Base-by-base conservation (phyloP, 2,329 filamentous ascomycete species). In the Pyrenochaeta sp. region DNA sequence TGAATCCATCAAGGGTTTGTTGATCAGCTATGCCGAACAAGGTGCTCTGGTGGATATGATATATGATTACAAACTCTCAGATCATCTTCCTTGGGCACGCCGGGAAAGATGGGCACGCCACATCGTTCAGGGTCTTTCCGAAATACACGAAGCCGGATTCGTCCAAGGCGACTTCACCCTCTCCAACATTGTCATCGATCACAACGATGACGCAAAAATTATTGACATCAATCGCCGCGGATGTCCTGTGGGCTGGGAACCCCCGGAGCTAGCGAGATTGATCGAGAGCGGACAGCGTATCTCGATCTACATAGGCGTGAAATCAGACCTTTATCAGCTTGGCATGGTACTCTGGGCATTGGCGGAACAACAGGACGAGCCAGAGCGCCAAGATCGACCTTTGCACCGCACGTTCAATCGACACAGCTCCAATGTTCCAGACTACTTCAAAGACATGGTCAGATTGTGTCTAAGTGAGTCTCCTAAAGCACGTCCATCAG, bases 171-270 rank as follows among this genome's bases (percentile, higher is more conserved):
- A 99, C 67, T 96, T 99, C 55, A 99, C 94, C 0, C 79, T 99
- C 19, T 96, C 92, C 4, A 99, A 99, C 67, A 96, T 99, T 54
- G 94, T 99, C 49, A 88, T 99, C 61, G 90, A 97, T 68, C 80
- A 81, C 9, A 74, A 88, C 29, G 86, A 91, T 64, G 82, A 96
- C 63, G 94, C 93, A 7, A 93, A 95, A 63, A 97, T 99, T 56
- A 99, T 99, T 65, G 94, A 99, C 71, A 96, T 99, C 75, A 99
- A 99, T 74, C 83, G 94, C 41, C 82, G 94, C 60, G 94, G 94
- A n/a, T 99, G 94, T 62, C 94, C 94, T 0, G 89, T 97, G 4
- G 93, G 93, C 17, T 99, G 94, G 94, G 94, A 99, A 58, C 92
- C 94, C 3, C 94, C 94, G 4, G 94, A 99, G 72, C 88, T 95